A percentile compares a stretch with the other conserved stretches of the same genome.
phyloP scores from a whole-genome alignment of 352 stramenopile species.

The Globisporangium barbulae region DNA sequence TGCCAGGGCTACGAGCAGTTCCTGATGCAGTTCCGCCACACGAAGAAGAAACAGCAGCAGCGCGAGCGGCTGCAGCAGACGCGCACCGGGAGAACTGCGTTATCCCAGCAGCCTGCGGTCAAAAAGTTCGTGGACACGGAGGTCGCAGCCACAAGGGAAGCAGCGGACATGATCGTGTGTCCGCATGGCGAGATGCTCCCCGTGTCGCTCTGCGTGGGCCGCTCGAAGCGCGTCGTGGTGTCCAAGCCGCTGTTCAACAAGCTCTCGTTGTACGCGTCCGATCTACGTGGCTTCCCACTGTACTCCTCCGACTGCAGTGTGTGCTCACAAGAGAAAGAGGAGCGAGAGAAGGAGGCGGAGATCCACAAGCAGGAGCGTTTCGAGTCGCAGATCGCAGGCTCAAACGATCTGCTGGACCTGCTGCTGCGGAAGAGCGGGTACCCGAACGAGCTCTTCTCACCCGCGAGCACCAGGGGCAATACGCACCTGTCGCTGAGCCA shows the following conservation, averaged over 20 bases:
- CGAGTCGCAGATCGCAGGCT: conserved; percentile 59
- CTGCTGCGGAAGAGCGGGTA: conserved; percentile 76
- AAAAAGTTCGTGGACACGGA: conserved; percentile 23
- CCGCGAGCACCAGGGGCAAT: conserved; percentile 32
- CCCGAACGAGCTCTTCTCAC: conserved; percentile 78
- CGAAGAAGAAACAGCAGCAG: conserved; percentile 67
- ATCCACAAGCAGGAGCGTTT: conserved; percentile 56
- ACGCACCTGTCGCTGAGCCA: conserved; percentile 56
- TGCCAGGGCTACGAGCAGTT: conserved; percentile 73
- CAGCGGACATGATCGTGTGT: conserved; percentile 65
- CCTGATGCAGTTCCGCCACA: conserved; percentile 62
- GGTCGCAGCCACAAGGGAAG: conserved; percentile 25
- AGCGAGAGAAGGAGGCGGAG: conserved; percentile 49
- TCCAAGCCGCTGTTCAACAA: conserved; percentile 40
- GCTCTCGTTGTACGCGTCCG: conserved; percentile 51
- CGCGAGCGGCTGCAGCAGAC: conserved; percentile 29
- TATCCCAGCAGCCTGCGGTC: neutral
- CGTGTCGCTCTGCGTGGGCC: conserved; percentile 49
- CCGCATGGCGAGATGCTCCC: conserved; percentile 58
- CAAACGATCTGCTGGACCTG: conserved; percentile 61
- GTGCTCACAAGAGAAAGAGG: conserved; percentile 56
- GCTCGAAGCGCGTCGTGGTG: conserved; percentile 53
- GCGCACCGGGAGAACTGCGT: conserved; percentile 5
- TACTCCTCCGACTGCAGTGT: conserved; percentile 48
- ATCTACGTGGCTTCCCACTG: conserved; percentile 55